These are phyloP conservation scores for Schizosaccharomyces japonicus DNA, from an alignment of 805 yeast genomes.

Conservation along the genomic window DNA sequence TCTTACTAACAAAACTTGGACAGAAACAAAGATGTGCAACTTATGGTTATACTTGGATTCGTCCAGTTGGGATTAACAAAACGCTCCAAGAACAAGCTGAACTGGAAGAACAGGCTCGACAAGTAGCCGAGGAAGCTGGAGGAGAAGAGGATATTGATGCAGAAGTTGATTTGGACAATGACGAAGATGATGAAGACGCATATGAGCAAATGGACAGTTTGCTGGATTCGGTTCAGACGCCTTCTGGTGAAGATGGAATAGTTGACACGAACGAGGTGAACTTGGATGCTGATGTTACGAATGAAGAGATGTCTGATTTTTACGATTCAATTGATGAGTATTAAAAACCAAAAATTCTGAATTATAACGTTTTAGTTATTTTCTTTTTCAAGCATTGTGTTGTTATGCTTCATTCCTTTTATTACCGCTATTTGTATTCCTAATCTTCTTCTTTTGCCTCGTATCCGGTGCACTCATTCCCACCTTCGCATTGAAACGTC, in stretches of 20 bases:
- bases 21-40: not conserved
- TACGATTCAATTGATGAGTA: not conserved
- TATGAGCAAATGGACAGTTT: not conserved
- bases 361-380: not conserved
- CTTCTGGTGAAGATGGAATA: too few relatives aligned
- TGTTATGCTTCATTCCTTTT: not conserved
- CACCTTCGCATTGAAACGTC: too few relatives aligned
- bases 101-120: not conserved
- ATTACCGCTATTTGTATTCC: not conserved
- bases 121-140: not conserved
- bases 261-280: not conserved
- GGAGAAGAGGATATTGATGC: not conserved
- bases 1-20: not conserved
- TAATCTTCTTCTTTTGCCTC: not conserved
- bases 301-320: constrained; percentile 1
- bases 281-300: constrained; percentile 1
- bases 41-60: not conserved
- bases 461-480: too few relatives aligned
- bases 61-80: not conserved
- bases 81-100: not conserved
- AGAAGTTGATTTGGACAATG: not conserved
- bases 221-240: not conserved
- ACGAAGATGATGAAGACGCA: not conserved
- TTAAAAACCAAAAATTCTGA: too few relatives aligned
- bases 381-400: not conserved